phyloP scores from a whole-genome alignment of 371 early-diverging fungal species.

The Syncephalastrum monosporum region DNA sequence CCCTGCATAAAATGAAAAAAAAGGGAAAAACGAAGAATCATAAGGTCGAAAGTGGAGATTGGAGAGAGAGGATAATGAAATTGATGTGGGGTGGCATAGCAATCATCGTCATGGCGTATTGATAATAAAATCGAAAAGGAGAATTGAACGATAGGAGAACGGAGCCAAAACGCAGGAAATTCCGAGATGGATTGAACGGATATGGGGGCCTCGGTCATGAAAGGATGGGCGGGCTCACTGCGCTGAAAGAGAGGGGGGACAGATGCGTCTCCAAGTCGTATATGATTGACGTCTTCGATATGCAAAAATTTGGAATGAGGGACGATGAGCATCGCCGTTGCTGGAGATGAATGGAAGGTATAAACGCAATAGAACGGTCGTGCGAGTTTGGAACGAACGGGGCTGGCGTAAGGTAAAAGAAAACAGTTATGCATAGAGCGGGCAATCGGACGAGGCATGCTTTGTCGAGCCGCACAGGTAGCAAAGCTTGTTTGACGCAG shows the following conservation, averaged over 20 bases:
- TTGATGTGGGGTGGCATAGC: background rate
- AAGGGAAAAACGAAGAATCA: background rate
- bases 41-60: background rate
- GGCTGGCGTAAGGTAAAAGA: background rate
- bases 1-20: conserved; percentile 4
- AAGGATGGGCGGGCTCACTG: background rate
- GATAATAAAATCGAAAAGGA: too few species aligned
- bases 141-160: conserved; percentile 2
- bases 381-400: too few species aligned
- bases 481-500: conserved; percentile 26
- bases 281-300: background rate
- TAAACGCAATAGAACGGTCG: background rate
- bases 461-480: conserved; percentile 49
- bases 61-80: conserved; percentile 1
- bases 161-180: background rate
- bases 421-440: conserved; percentile 37
- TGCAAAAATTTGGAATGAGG: conserved; percentile 2
- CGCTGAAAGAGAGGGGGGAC: conserved; percentile 1
- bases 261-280: background rate
- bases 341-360: conserved; percentile 3
- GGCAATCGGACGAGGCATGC: conserved; percentile 49
- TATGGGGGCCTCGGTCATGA: too few species aligned
- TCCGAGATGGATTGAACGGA: too few species aligned
- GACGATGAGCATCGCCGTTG: too few species aligned
- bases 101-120: background rate